Evolutionary conservation across 2,329 filamentous ascomycete species (phyloP).

Genomic region (Proliferodiscus dingleyae): DNA sequence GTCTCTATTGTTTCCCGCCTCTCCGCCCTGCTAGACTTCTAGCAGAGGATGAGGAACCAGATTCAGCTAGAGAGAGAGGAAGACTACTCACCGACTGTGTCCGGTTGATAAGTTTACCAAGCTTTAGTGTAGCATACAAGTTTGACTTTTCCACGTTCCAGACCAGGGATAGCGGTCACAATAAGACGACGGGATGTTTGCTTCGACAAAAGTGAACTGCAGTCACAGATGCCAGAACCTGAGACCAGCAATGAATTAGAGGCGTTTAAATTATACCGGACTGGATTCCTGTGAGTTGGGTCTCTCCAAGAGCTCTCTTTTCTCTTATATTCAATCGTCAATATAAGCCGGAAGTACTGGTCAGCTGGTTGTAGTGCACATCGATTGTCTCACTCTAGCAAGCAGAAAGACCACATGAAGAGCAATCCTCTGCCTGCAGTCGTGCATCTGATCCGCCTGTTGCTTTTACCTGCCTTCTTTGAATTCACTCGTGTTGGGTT

Average conservation of each 20-base stretch:
- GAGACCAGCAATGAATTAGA: too few species aligned
- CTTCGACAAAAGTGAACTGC: not conserved
- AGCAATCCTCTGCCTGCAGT: not conserved
- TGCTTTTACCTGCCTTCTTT: not conserved
- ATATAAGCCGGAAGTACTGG: not conserved
- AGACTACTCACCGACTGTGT: too few species aligned
- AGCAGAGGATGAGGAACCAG: too few species aligned
- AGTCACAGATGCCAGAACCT: too few species aligned
- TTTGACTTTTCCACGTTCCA: not conserved
- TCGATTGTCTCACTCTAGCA: slow-evolving; percentile 1
- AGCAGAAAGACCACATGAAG: not conserved
- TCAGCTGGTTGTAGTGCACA: slow-evolving; percentile 1
- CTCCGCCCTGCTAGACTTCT: too few species aligned
- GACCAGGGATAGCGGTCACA: too few species aligned
- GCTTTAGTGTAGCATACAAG: too few species aligned
- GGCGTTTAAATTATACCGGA: too few species aligned
- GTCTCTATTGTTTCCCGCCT: too few species aligned
- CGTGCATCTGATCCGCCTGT: not conserved
- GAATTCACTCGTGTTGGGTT: not conserved
- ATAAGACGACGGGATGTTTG: too few species aligned
- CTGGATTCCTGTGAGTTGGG: not conserved
- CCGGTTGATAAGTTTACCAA: too few species aligned
- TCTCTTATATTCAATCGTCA: not conserved
- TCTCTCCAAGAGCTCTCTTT: not conserved
- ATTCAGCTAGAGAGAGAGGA: too few species aligned